phyloP scores from a whole-genome alignment of 768 basidiomycete genomes.

The Suillus luteus region DNA sequence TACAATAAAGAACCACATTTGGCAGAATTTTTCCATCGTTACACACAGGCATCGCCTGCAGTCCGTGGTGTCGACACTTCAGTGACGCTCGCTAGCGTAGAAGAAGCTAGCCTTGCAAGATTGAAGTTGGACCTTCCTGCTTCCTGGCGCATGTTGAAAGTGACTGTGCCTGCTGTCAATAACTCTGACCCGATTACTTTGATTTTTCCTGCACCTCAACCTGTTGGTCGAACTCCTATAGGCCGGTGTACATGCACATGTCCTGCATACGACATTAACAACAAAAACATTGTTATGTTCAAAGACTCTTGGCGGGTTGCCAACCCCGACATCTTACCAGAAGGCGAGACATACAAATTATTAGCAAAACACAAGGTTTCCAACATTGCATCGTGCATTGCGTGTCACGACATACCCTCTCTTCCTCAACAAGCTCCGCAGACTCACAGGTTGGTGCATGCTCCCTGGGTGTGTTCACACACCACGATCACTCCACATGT shows the following conservation, averaged over 20 bases:
- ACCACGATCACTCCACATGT: neutral
- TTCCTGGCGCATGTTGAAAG: neutral
- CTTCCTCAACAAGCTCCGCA: neutral
- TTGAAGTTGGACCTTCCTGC: neutral
- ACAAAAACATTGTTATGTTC: neutral
- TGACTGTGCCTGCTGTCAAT: neutral
- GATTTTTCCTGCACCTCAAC: neutral
- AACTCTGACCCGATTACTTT: neutral
- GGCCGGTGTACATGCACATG: neutral
- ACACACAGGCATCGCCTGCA: no score
- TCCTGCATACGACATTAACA: neutral
- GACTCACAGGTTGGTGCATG: neutral
- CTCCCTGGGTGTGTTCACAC: neutral
- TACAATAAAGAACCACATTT: no score
- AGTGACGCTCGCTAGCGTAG: no score
- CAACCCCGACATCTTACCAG: constrained; percentile 18
- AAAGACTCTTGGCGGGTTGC: constrained; percentile 1
- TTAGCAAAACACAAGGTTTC: constrained; percentile 23
- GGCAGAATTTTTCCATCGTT: no score
- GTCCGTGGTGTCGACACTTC: no score
- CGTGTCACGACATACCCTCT: constrained; percentile 1
- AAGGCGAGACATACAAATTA: constrained; percentile 22
- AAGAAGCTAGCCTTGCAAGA: constrained; percentile 4
- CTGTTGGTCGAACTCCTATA: neutral
- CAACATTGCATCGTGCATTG: constrained; percentile 26